Evolutionary conservation across 2,329 filamentous ascomycete species (phyloP).

Genomic region (Lasiodiplodia sp.): DNA sequence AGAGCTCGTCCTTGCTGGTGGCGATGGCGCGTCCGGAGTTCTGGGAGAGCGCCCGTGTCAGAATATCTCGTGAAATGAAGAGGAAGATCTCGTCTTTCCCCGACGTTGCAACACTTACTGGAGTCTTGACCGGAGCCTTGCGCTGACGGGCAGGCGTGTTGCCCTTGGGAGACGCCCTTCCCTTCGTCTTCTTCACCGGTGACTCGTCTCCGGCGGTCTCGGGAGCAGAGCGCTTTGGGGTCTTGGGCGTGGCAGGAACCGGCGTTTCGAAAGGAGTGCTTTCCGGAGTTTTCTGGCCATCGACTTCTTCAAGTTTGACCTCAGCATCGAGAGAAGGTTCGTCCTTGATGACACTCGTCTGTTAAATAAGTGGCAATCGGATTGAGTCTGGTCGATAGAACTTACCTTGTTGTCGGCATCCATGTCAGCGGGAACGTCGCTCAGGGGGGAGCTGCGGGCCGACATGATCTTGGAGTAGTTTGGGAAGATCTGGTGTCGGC

Average conservation of each 20-base stretch:
- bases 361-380: not conserved
- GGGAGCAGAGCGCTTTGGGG: slow-evolving; percentile 9
- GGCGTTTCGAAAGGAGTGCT: not conserved
- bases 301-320: not conserved
- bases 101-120: not conserved
- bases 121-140: slow-evolving; percentile 18
- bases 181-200: slow-evolving; percentile 20
- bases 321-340: not conserved
- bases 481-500: not conserved
- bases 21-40: slow-evolving; percentile 28
- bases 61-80: not conserved
- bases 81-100: not conserved
- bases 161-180: not conserved
- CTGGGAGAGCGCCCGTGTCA: not conserved
- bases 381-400: not conserved
- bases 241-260: not conserved
- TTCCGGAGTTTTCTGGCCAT: not conserved
- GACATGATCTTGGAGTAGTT: not conserved
- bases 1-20: slow-evolving; percentile 29
- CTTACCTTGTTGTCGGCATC: not conserved
- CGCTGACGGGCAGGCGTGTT: slow-evolving; percentile 16
- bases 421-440: not conserved
- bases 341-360: not conserved
- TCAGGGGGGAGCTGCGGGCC: not conserved
- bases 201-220: not conserved